Base-by-base conservation (phyloP, 345 rosid species). In the Moringa oleifera region DNA sequence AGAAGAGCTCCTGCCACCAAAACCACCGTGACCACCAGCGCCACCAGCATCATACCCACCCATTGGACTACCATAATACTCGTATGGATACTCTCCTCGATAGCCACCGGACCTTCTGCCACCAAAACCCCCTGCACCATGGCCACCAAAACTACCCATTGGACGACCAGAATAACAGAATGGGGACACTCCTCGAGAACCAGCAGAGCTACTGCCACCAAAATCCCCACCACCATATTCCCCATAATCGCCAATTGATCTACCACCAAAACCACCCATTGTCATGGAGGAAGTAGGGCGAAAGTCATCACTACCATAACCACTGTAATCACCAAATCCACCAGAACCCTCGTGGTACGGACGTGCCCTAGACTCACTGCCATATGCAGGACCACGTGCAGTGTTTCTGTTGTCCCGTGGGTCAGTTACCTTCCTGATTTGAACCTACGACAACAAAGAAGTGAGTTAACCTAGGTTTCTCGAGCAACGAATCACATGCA, bases 371-470 rank as follows among this genome's bases (percentile, higher is more conserved):
- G 72, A 63, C 25, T 72, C 72, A 58, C 76, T 72, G 54, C 65
- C 65, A 46, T 61, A 72, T 67, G 72, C 68, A 72, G 68, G 61
- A 46, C 49, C 64, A 67, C 71, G 66, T 57, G 71, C 62, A 25
- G 68, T 58, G 58, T 66, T 66, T 57, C 68, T 67, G 65, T 65
- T 56, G 65, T 71, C 66, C 71, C 66, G 65, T 66, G 75, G 75
- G 61, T 71, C 71, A 51, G 75, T n/a, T n/a, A n/a, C 75, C 67
- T 71, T 71, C 71, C 66, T 71, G 70, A 71, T 57, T 49, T 71
- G 71, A 61, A 71, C 75, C 75, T 71, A 71, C 75, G 66, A 66
- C n/a, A n/a, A n/a, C 62, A 72, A 72, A 72, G 65, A 63, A 67
- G 57, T 24, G 22, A 22, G 71, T 72, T 63, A 72, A 72, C 68